A percentile compares a stretch with the other conserved stretches of the same genome.
Conservation (phyloP, 2,329 filamentous ascomycete species). For the Ambrosiella xylebori region DNA sequence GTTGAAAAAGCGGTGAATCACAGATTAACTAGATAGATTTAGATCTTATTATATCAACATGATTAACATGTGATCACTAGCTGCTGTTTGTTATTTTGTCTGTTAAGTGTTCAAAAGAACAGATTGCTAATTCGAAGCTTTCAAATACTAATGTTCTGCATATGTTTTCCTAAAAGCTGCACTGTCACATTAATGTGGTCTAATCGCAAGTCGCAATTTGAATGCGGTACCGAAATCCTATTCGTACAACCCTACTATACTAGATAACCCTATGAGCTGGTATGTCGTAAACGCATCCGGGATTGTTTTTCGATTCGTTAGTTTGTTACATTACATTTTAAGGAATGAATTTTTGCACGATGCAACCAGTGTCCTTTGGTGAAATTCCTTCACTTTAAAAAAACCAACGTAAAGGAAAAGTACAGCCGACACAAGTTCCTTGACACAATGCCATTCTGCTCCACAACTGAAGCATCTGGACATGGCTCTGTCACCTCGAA, state of each 20-base stretch:
- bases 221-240: too few relatives aligned
- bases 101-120: background rate
- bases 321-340: background rate
- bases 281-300: background rate
- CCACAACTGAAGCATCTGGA: background rate
- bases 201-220: too few relatives aligned
- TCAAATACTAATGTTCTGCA: background rate
- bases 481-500: background rate
- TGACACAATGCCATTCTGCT: background rate
- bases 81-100: too few relatives aligned
- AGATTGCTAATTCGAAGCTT: background rate
- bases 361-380: background rate
- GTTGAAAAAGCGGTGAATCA: background rate
- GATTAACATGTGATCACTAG: too few relatives aligned
- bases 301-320: too few relatives aligned
- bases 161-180: background rate
- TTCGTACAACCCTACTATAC: too few relatives aligned
- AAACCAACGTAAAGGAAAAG: background rate
- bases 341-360: background rate
- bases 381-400: background rate
- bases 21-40: background rate
- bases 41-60: background rate
- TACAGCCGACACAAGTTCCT: background rate
- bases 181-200: too few relatives aligned
- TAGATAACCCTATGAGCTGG: background rate